phyloP scores from a whole-genome alignment of 1,284 basidiomycete genomes.

The Bondarzewia mesenterica region DNA sequence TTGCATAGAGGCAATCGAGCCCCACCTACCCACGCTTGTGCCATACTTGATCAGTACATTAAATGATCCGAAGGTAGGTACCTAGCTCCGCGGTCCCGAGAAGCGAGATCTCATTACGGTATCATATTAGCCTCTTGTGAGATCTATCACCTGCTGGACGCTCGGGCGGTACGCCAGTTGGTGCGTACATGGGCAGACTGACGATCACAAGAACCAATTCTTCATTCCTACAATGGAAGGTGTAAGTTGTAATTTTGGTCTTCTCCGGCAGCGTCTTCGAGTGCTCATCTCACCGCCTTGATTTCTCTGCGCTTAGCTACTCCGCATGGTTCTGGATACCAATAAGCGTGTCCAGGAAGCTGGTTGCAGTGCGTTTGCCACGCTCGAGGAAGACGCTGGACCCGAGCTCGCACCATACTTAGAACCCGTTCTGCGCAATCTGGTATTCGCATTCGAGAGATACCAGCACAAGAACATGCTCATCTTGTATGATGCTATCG shows the following conservation, averaged over 20 bases:
- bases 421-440: slow-evolving; percentile 89
- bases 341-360: slow-evolving; percentile 99
- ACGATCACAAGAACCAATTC: slow-evolving; percentile 83
- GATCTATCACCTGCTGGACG: slow-evolving; percentile 99
- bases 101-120: neutral
- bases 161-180: slow-evolving; percentile 97
- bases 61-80: slow-evolving; percentile 79
- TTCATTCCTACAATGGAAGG: slow-evolving; percentile 98
- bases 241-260: slow-evolving; percentile 56
- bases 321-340: slow-evolving; percentile 97
- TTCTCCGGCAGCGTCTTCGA: no score
- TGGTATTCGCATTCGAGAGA: slow-evolving; percentile 94
- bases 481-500: slow-evolving; percentile 96
- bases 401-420: slow-evolving; percentile 86
- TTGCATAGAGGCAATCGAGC: slow-evolving; percentile 93
- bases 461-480: slow-evolving; percentile 99
- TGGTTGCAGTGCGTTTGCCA: slow-evolving; percentile 97
- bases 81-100: neutral
- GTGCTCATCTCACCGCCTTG: no score
- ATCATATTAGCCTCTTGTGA: slow-evolving; percentile 73
- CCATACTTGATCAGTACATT: slow-evolving; percentile 90
- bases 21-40: slow-evolving; percentile 87
- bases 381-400: slow-evolving; percentile 96
- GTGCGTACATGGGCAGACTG: slow-evolving; percentile 78
- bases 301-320: slow-evolving; percentile 47